These are phyloP conservation scores for Naganishia vishniacii DNA, from an alignment of 768 basidiomycete genomes.

Conservation along the genomic window DNA sequence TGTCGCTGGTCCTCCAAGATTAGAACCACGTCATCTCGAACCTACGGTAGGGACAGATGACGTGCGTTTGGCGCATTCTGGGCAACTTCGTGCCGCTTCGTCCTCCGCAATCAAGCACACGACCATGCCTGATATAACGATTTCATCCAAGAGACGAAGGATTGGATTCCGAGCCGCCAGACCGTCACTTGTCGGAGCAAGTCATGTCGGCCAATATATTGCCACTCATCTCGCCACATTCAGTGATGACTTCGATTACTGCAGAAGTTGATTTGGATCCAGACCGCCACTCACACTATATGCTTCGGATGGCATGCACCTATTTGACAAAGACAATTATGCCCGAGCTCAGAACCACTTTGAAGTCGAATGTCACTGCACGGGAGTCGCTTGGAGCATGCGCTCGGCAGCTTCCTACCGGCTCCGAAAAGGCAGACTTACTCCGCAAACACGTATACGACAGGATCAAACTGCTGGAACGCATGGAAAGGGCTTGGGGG, in stretches of 20 bases:
- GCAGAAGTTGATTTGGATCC: neutral
- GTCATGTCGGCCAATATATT: neutral
- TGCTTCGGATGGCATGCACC: conserved; percentile 36
- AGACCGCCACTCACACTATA: conserved; percentile 31
- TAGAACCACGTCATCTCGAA: neutral
- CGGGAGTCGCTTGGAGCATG: neutral
- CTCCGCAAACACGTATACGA: conserved; percentile 55
- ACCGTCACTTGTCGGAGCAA: neutral
- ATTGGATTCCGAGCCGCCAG: neutral
- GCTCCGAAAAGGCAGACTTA: conserved; percentile 22
- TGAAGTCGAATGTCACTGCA: neutral
- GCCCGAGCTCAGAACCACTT: conserved; percentile 30
- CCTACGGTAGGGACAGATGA: too few species aligned
- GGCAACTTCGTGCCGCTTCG: too few species aligned
- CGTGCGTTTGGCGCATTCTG: too few species aligned
- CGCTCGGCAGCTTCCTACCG: neutral
- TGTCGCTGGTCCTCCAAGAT: too few species aligned
- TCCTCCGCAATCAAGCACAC: neutral
- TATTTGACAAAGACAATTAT: conserved; percentile 36
- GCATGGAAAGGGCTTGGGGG: conserved; percentile 72
- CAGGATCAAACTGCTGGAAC: conserved; percentile 57
- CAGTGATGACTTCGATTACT: neutral
- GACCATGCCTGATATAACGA: neutral
- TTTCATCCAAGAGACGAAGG: too few species aligned
- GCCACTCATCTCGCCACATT: neutral